Evolutionary conservation across 257 asterid genomes (phyloP).

Genomic region (Nemophila menziesii): DNA sequence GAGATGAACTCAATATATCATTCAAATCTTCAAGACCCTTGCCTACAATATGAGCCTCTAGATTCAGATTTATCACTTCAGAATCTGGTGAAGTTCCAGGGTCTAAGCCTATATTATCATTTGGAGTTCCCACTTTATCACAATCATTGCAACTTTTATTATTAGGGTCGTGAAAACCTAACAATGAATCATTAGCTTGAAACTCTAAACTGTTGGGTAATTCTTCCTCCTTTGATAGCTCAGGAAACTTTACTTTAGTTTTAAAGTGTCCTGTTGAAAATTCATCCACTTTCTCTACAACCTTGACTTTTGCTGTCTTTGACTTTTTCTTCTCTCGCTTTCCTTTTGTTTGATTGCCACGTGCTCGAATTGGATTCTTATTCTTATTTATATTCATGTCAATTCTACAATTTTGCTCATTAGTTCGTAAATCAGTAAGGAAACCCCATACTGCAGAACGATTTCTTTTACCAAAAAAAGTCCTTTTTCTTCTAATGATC

Average conservation of each 20-base stretch:
- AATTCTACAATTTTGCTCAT: constrained; percentile 18
- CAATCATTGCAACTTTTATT: too few species aligned
- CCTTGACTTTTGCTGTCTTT: constrained; percentile 46
- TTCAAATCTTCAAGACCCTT: constrained; percentile 31
- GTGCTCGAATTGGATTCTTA: constrained; percentile 20
- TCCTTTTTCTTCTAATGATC: constrained; percentile 49
- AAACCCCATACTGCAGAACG: constrained; percentile 55
- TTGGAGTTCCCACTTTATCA: constrained; percentile 23
- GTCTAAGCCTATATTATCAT: constrained; percentile 42
- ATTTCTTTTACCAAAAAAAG: constrained; percentile 30
- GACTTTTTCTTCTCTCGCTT: constrained; percentile 27
- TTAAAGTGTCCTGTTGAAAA: constrained; percentile 13
- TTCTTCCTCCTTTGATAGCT: constrained; percentile 19
- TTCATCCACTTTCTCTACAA: constrained; percentile 25
- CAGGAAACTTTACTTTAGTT: constrained; percentile 14
- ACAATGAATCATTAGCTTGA: constrained; percentile 23
- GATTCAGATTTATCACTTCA: constrained; percentile 61
- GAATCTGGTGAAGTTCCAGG: constrained; percentile 89
- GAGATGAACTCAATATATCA: constrained; percentile 20
- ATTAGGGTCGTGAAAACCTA: constrained; percentile 14
- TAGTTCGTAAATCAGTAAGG: constrained; percentile 25
- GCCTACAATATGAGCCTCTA: constrained; percentile 33
- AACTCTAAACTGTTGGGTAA: constrained; percentile 17
- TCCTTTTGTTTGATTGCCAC: constrained; percentile 23
- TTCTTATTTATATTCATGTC: constrained; percentile 19